Evolutionary conservation across 768 basidiomycete genomes (phyloP), one percentile per base, ranked within the genome.

Genomic region (Lactifluus rugatus): DNA sequence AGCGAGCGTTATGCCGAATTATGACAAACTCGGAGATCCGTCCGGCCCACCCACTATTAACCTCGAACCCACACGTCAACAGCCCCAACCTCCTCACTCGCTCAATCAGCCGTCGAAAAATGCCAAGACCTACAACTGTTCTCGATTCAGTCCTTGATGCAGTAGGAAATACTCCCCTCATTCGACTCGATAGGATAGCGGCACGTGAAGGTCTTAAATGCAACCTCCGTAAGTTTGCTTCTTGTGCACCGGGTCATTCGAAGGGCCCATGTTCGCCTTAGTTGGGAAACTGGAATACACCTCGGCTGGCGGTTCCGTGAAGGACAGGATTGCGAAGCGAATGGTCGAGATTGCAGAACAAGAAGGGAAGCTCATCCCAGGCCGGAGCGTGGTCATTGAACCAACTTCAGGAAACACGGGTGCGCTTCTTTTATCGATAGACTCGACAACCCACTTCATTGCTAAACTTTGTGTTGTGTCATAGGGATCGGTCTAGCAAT

Each of bases 391-490:
- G 52, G 83, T 98, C 56, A 94, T 99, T 59, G 96, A 99, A 70
- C 92, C 96, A 0, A 96, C 90, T 9, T 91, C 89, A 11, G 93
- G 93, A 21, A 95, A 96, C 66, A 95, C 93, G n/a, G 93, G 93
- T 91, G 65, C 46, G 79, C 54, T 41, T 2, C 13, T 8, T 21
- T 55, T 26, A 3, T 31, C 28, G 46, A 14, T 39, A 19, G 28
- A 10, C 32, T 41, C 1, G 14, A 45, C 17, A 14, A 21, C 21
- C 11, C 14, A 26, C 3, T 34, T 21, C 34, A 16, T 11, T 32
- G 11, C 39, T 5, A 16, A 21, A 1, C 25, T 16, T 5, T 19
- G 31, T 32, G 50, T 13, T 3, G 14, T 49, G 11, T 48, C 32
- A 32, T 56, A 63, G 62, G 93, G 5, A 95, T 99, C 60, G 96